These are phyloP conservation scores for Macrolepiota albuminosa DNA, from an alignment of 768 basidiomycete species.

Conservation along the genomic window DNA sequence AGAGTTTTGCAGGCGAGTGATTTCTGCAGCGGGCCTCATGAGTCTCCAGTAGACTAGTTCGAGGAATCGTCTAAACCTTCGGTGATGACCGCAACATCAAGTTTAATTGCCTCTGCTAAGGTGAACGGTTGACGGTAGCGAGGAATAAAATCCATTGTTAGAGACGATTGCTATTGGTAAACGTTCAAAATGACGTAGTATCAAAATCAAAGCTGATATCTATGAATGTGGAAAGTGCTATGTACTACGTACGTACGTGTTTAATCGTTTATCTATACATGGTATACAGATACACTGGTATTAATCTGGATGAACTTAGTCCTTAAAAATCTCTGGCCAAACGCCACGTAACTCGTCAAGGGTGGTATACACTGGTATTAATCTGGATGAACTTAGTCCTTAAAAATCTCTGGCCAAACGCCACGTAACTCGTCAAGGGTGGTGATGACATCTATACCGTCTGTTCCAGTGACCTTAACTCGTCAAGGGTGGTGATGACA, in stretches of 20 bases:
- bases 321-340: constrained; percentile 74
- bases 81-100: constrained; percentile 64
- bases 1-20: constrained; percentile 70
- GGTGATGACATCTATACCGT: constrained; percentile 46
- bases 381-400: constrained; percentile 13
- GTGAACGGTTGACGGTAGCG: constrained; percentile 75
- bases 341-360: constrained; percentile 64
- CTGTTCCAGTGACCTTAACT: too few relatives aligned
- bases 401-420: constrained; percentile 77
- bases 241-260: neutral
- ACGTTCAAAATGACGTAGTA: neutral
- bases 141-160: constrained; percentile 59
- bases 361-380: constrained; percentile 22
- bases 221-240: neutral
- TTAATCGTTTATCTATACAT: neutral
- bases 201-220: neutral
- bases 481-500: constrained; percentile 54
- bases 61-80: constrained; percentile 47
- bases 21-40: constrained; percentile 45
- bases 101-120: constrained; percentile 51
- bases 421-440: constrained; percentile 61
- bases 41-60: neutral
- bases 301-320: constrained; percentile 6
- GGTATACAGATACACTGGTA: constrained; percentile 6
- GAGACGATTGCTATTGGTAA: neutral